Evolutionary conservation across 345 rosid genomes (phyloP), one percentile per base, ranked within the genome.

Genomic region (Rhodomyrtus tomentosa): DNA sequence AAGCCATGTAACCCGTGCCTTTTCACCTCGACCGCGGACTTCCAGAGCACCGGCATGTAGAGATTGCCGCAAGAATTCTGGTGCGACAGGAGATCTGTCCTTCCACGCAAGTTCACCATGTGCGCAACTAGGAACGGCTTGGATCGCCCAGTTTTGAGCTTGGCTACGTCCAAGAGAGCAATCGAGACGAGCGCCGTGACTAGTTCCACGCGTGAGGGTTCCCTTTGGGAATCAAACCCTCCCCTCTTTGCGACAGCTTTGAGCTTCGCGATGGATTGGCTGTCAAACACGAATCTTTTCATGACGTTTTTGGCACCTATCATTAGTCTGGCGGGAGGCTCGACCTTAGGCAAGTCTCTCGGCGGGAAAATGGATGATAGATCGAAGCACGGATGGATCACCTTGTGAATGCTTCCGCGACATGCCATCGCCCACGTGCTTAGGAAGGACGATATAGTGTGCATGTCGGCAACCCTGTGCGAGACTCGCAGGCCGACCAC

Each of bases 391-490:
- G 53, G 85, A n/a, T 18, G 48, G 9, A 1, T 40, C 15, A 16
- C 55, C 1, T 55, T 84, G 10, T 25, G 49, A 15, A 55, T 12
- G 52, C 45, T 14, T 29, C 87, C 83, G 25, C 82, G 83, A 55
- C 85, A 85, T 20, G 74, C 58, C 24, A 22, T 50, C 49, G 88
- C 87, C 90, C 92, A 88, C 14, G 56, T 87, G 24, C 56, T 72
- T 24, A 86, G 4, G 80, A 88, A 84, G 12, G 74, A 9, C n/a
- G 74, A 73, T 2, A 85, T 18, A 21, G 89, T 84, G 45, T 50
- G 85, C 45, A 84, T 87, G 68, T 90, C 90, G 4, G 68, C 85
- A 8, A 88, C 15, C 73, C 81, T 84, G 76, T 88, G 90, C 0
- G 81, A 73, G 16, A 86, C 5, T 32, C 83, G 48, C 10, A 80